A percentile compares a stretch with the other conserved stretches of the same genome.
These are phyloP conservation scores for Salix udensis DNA, from an alignment of 345 rosid genomes.

Conservation along the genomic window DNA sequence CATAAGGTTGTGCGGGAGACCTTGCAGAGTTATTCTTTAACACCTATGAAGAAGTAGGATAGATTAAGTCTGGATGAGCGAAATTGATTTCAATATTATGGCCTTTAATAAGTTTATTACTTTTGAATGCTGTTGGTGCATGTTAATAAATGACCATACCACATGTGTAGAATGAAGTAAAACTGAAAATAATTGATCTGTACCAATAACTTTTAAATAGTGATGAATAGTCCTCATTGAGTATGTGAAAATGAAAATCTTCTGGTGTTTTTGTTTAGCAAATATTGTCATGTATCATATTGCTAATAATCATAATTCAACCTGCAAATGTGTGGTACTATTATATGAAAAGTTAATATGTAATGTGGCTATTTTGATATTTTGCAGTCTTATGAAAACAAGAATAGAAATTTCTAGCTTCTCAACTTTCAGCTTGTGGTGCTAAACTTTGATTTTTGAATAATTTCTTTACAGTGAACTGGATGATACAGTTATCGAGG, in stretches of 20 bases:
- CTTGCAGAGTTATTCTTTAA: neutral
- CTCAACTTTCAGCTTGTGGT: neutral
- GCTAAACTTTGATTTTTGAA: neutral
- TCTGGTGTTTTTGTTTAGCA: neutral
- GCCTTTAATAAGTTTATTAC: neutral
- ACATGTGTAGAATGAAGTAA: neutral
- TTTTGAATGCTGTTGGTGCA: neutral
- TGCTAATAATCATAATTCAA: neutral
- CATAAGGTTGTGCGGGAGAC: neutral
- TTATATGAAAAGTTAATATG: neutral
- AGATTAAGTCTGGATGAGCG: neutral
- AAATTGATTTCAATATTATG: neutral
- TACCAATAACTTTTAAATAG: neutral
- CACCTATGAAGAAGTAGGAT: neutral
- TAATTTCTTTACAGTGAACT: conserved; percentile 64
- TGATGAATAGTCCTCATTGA: neutral
- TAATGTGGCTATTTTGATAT: neutral
- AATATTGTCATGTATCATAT: neutral
- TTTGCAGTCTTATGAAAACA: neutral
- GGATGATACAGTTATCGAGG: conserved; percentile 95
- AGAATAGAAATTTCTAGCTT: neutral
- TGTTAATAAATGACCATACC: neutral
- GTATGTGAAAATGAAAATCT: neutral
- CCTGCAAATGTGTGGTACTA: neutral
- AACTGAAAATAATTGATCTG: neutral